A percentile compares a stretch with the other conserved stretches of the same genome.
phyloP scores from a whole-genome alignment of 805 yeast species.

The Suhomyces kilbournensis region DNA sequence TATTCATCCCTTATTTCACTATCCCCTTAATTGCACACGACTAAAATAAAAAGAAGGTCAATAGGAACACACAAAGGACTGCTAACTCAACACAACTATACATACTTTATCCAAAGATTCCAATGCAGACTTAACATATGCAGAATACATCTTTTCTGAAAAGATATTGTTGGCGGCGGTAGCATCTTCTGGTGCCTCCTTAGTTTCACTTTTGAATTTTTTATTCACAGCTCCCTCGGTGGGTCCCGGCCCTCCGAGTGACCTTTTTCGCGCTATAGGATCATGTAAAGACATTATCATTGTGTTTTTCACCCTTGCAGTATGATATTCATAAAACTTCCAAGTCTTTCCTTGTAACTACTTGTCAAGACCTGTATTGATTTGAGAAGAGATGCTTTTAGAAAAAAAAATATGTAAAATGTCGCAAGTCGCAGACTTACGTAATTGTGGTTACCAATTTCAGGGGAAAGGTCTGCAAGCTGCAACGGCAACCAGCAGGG shows the following conservation, averaged over 20 bases:
- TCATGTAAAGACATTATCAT: slow-evolving; percentile 41
- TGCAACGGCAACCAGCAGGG: neutral
- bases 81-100: slow-evolving; percentile 9
- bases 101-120: slow-evolving; percentile 61
- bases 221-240: slow-evolving; percentile 14
- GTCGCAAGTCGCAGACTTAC: slow-evolving; percentile 1
- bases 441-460: neutral
- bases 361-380: neutral
- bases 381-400: slow-evolving; percentile 8
- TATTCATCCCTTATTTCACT: neutral
- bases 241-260: slow-evolving; percentile 13
- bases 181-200: slow-evolving; percentile 9
- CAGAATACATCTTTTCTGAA: slow-evolving; percentile 39
- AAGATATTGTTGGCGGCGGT: slow-evolving; percentile 12
- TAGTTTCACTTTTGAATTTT: slow-evolving; percentile 17
- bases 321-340: neutral
- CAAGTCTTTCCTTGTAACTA: neutral
- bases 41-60: neutral
- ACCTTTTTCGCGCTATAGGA: slow-evolving; percentile 33
- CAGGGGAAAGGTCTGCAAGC: neutral
- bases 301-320: slow-evolving; percentile 7
- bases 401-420: neutral
- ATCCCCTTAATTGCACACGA: slow-evolving; percentile 4
- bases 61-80: slow-evolving; percentile 1
- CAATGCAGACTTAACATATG: slow-evolving; percentile 62